These are phyloP conservation scores for Meyerozyma guilliermondii DNA, from an alignment of 1,139 yeast species.

Conservation along the genomic window DNA sequence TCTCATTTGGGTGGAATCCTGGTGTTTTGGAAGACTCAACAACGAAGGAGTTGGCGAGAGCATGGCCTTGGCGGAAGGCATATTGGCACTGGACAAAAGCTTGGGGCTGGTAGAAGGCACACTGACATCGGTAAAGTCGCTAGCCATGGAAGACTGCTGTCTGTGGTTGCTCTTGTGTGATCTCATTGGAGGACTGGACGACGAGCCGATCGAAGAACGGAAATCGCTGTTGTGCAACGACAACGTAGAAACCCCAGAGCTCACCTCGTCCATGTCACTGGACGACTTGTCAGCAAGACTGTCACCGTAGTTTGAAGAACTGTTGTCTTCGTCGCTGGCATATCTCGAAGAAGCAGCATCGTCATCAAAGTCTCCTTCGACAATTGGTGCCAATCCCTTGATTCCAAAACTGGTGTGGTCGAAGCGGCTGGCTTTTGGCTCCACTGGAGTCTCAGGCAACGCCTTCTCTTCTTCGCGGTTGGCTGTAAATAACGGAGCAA, in stretches of 20 bases:
- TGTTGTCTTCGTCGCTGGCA: constrained; percentile 23
- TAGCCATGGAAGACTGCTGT: constrained; percentile 9
- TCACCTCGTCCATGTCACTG: constrained; percentile 19
- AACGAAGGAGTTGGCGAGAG: constrained; percentile 11
- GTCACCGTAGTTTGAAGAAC: constrained; percentile 16
- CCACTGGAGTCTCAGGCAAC: constrained; percentile 5
- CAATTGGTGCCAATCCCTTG: constrained; percentile 38
- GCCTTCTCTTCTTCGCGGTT: background rate
- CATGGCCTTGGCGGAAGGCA: constrained; percentile 3
- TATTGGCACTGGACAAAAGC: constrained; percentile 6
- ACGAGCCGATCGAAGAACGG: constrained; percentile 18
- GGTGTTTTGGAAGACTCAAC: constrained; percentile 7
- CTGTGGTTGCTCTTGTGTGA: constrained; percentile 5
- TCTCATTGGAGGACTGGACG: constrained; percentile 5
- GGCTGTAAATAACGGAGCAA: background rate
- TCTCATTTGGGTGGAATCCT: constrained; percentile 7
- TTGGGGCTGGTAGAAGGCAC: constrained; percentile 3
- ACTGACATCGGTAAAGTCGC: constrained; percentile 12
- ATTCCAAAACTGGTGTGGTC: constrained; percentile 29
- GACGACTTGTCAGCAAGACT: constrained; percentile 10
- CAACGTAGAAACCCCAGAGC: constrained; percentile 34
- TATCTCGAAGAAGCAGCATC: constrained; percentile 32
- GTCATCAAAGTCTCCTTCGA: constrained; percentile 29
- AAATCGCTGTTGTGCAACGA: constrained; percentile 40
- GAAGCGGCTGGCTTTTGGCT: constrained; percentile 13